Conservation (phyloP, 306 rosid genomes). For the Argentina anserina region DNA sequence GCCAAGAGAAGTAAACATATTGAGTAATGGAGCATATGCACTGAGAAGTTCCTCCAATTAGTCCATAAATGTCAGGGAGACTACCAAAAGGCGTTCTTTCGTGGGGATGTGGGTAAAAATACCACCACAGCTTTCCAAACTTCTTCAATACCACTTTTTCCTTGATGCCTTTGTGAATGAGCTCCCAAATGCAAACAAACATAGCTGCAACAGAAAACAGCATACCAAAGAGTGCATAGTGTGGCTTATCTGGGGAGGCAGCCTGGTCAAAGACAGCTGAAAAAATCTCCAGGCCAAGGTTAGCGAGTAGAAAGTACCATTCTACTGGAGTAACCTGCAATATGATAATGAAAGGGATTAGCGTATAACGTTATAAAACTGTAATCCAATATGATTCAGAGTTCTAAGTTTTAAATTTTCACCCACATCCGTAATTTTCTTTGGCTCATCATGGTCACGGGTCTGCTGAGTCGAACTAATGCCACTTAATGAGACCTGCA, state of each 20-base stretch:
- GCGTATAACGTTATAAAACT: neutral
- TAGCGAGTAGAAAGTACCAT: neutral
- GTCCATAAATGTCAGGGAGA: neutral
- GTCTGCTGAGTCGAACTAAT: neutral
- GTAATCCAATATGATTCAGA: neutral
- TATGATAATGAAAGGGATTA: neutral
- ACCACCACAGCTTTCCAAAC: neutral
- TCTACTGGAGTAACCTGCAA: neutral
- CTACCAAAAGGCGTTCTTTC: neutral
- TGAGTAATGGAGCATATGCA: neutral
- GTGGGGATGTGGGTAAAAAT: neutral
- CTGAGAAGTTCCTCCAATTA: neutral
- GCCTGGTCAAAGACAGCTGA: slow-evolving; percentile 3
- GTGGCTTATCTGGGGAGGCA: neutral
- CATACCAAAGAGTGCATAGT: neutral
- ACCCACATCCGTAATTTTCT: neutral
- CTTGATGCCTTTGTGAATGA: neutral
- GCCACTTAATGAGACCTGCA: neutral
- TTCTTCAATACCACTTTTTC: neutral
- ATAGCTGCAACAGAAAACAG: neutral
- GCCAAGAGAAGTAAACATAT: neutral
- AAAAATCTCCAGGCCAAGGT: neutral
- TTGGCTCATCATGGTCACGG: neutral
- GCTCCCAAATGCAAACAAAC: neutral
- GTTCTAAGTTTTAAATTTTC: neutral